Percentiles rank a stretch among this genome's conserved stretches.
phyloP scores from a whole-genome alignment of 2,329 filamentous ascomycete genomes.

The Coniochaeta ligniaria region DNA sequence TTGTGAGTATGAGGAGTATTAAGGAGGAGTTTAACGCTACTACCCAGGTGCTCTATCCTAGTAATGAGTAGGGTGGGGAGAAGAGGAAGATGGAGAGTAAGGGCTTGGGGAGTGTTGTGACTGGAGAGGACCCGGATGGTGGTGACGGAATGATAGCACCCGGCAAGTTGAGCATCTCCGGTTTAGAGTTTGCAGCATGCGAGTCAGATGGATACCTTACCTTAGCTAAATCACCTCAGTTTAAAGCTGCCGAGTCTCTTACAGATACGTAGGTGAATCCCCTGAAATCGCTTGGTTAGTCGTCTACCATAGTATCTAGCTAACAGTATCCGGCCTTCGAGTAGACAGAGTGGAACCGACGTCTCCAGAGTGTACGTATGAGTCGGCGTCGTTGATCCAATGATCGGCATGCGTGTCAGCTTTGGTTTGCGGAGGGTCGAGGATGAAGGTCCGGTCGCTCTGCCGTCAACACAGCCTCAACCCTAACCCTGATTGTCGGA shows the following conservation, averaged over 20 bases:
- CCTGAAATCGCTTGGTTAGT: no score
- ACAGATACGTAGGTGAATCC: no score
- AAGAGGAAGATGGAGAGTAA: background rate
- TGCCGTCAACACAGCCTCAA: background rate
- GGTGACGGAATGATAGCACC: background rate
- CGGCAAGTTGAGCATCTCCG: no score
- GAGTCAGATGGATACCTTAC: no score
- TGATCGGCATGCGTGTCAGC: background rate
- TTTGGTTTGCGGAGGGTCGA: background rate
- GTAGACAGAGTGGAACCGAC: no score
- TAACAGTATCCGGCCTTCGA: no score
- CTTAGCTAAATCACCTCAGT: background rate
- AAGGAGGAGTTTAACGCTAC: conserved; percentile 67
- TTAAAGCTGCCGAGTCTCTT: background rate
- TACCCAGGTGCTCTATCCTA: conserved; percentile 59
- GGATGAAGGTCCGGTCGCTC: background rate
- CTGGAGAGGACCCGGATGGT: background rate
- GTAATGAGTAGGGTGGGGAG: conserved; percentile 47
- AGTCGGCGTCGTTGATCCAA: background rate
- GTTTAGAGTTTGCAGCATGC: no score
- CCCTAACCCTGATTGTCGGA: background rate
- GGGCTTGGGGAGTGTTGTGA: background rate
- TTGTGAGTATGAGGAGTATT: conserved; percentile 42
- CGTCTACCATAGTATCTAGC: no score
- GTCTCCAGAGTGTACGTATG: background rate